Evolutionary conservation across 768 basidiomycete genomes (phyloP).

Genomic region (Pleurotus djamor): DNA sequence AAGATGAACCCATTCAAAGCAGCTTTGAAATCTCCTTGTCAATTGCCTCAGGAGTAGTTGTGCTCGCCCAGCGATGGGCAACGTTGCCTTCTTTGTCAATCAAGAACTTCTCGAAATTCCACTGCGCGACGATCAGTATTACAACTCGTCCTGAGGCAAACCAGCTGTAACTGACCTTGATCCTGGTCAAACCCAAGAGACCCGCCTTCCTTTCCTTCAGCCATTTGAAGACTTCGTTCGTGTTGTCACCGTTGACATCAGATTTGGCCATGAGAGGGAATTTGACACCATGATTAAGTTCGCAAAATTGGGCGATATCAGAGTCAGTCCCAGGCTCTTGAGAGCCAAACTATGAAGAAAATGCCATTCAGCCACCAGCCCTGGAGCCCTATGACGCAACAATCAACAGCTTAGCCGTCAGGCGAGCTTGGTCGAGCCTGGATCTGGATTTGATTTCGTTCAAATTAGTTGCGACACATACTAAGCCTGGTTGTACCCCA

Average conservation of each 20-base stretch:
- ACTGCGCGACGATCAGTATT: slow-evolving; percentile 36
- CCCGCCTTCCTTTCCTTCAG: slow-evolving; percentile 81
- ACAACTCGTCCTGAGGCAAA: background rate
- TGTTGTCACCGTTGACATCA: slow-evolving; percentile 86
- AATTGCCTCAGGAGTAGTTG: slow-evolving; percentile 65
- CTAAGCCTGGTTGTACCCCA: too few species aligned
- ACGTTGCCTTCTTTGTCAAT: slow-evolving; percentile 77
- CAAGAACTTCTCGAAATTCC: slow-evolving; percentile 93
- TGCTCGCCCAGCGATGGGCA: slow-evolving; percentile 74
- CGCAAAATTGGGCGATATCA: slow-evolving; percentile 73
- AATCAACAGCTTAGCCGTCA: too few species aligned
- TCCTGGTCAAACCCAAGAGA: slow-evolving; percentile 64
- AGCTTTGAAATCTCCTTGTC: slow-evolving; percentile 65
- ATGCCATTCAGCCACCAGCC: too few species aligned
- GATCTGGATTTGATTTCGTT: too few species aligned
- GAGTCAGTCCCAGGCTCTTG: slow-evolving; percentile 86
- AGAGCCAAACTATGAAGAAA: slow-evolving; percentile 59
- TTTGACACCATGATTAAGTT: slow-evolving; percentile 81
- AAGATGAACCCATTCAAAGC: slow-evolving; percentile 31
- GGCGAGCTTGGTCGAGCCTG: too few species aligned
- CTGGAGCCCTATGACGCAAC: too few species aligned
- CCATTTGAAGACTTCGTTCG: slow-evolving; percentile 84
- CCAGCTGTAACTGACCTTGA: slow-evolving; percentile 53
- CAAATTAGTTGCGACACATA: too few species aligned
- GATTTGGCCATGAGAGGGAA: slow-evolving; percentile 94